phyloP scores from a whole-genome alignment of 1,284 basidiomycete genomes.

The Flammula alnicola region DNA sequence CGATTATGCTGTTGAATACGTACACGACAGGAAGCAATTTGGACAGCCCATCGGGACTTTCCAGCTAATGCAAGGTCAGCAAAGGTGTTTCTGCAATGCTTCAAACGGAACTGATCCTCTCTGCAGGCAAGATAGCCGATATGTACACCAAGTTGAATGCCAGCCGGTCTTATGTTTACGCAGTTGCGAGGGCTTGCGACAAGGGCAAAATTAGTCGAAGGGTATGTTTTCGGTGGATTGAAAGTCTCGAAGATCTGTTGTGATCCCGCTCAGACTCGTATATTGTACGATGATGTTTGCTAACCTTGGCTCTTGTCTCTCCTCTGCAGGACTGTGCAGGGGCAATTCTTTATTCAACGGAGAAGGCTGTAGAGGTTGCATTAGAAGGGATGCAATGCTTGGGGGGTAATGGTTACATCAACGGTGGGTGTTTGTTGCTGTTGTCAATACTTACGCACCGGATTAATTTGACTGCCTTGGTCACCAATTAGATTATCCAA shows the following conservation, averaged over 20 bases:
- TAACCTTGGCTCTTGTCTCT: slow-evolving; percentile 3
- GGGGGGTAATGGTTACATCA: slow-evolving; percentile 93
- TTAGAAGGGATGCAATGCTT: slow-evolving; percentile 91
- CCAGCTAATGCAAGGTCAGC: slow-evolving; percentile 91
- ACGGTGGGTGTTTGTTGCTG: slow-evolving; percentile 54
- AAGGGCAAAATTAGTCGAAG: slow-evolving; percentile 79
- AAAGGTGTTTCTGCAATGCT: slow-evolving; percentile 4
- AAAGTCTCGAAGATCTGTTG: neutral
- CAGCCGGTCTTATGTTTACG: slow-evolving; percentile 90
- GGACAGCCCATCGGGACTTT: slow-evolving; percentile 88
- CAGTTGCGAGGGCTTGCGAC: slow-evolving; percentile 90
- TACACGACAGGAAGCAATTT: slow-evolving; percentile 92
- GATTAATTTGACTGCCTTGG: slow-evolving; percentile 10
- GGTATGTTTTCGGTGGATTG: slow-evolving; percentile 48
- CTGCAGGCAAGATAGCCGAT: slow-evolving; percentile 78
- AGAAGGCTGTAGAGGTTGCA: slow-evolving; percentile 89
- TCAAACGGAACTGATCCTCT: slow-evolving; percentile 6
- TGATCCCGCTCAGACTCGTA: no score
- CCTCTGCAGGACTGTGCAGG: slow-evolving; percentile 84
- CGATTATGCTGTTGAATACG: slow-evolving; percentile 86
- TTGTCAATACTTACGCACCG: neutral
- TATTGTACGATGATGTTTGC: neutral
- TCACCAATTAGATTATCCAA: slow-evolving; percentile 73
- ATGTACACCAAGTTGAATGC: slow-evolving; percentile 97
- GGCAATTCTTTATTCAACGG: slow-evolving; percentile 89